phyloP scores from a whole-genome alignment of 345 rosid genomes.

The Citropsis articulata region DNA sequence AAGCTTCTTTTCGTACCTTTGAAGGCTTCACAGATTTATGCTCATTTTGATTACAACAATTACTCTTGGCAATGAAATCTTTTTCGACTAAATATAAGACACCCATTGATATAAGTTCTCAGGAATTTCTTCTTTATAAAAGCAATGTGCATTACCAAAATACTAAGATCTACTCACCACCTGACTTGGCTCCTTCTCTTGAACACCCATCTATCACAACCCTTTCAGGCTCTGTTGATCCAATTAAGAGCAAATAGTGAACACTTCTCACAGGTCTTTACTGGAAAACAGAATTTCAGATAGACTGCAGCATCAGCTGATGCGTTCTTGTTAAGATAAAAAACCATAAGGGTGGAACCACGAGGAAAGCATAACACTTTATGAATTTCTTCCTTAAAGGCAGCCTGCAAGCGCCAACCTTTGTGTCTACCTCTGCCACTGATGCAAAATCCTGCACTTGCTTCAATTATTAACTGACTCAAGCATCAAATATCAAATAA shows the following conservation, averaged over 20 bases:
- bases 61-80: too few species aligned
- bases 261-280: constrained; percentile 27
- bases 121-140: not conserved
- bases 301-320: constrained; percentile 27
- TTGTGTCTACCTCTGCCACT: constrained; percentile 60
- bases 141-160: not conserved
- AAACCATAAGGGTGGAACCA: constrained; percentile 78
- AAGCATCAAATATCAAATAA: constrained; percentile 6
- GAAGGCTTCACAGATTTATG: constrained; percentile 9
- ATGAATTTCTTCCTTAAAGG: constrained; percentile 60
- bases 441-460: constrained; percentile 57
- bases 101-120: not conserved
- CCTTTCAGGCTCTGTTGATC: constrained; percentile 16
- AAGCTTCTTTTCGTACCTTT: not conserved
- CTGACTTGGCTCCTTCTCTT: constrained; percentile 15
- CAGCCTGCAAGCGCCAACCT: constrained; percentile 63
- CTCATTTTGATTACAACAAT: not conserved
- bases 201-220: constrained; percentile 9
- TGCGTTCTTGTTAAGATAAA: constrained; percentile 45
- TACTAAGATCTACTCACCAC: constrained; percentile 11
- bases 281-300: constrained; percentile 26
- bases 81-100: not conserved
- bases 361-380: constrained; percentile 82
- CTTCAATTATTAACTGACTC: constrained; percentile 6
- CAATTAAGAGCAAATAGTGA: constrained; percentile 22